Evolutionary conservation across 768 basidiomycete genomes (phyloP), one percentile per base, ranked within the genome.

Genomic region (Mycena rebaudengoi): DNA sequence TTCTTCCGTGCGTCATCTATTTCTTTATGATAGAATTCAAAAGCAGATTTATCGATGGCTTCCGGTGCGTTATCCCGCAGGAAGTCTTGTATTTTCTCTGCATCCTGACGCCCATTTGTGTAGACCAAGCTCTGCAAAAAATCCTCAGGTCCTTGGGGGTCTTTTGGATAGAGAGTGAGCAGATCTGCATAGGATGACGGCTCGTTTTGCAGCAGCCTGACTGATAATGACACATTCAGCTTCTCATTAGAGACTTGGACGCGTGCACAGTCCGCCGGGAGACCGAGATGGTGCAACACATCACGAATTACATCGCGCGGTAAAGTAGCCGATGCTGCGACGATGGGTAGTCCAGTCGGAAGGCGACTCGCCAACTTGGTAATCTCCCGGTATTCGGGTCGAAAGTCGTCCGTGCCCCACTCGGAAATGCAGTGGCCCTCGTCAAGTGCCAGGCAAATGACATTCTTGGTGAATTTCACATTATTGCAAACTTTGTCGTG

Each of bases 391-490:
- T 69, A 69, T 30, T 66, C 64, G 0, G 60, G 60, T 3, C 64
- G 60, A 32, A 66, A 69, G 13, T 64, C 59, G n/a, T 66, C 57
- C 13, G 13, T 60, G 2, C 71, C 72, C 71, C 73, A 73, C 14
- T 68, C 44, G 1, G 39, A 66, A 6, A 74, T 55, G 29, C 72
- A 73, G 37, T 74, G 73, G 3, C 41, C 58, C 33, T 74, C 70
- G 39, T 74, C 70, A 1, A 73, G 54, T 7, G 70, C 55, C 5
- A 73, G 53, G 7, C 29, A 43, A 1, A 64, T 66, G 8, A 66
- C 28, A 29, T 57, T 65, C 20, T 53, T 18, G 14, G 49, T 51
- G 60, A 65, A 70, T 48, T 1, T 11, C 23, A 43, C 37, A 7
- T 45, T 29, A 46, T 65, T 65, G 26, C 64, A 46, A 7, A 70